Base-by-base conservation (phyloP, 306 rosid genomes). In the Glycyrrhiza uralensis region DNA sequence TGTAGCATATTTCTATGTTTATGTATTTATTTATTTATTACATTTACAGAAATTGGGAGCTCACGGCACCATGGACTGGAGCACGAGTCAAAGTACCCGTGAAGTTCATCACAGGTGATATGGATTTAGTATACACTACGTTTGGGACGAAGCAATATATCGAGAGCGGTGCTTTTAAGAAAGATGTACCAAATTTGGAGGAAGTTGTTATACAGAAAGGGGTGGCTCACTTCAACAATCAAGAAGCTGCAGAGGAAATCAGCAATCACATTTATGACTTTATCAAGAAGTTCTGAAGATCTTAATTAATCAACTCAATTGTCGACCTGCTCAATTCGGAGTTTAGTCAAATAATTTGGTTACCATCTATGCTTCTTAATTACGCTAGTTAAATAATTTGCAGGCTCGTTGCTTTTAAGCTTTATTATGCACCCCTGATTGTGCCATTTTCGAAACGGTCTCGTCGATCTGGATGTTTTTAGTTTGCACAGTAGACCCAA, bases 141-240 rank as follows among this genome's bases (percentile, higher is more conserved):
- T 54, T 17, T 0, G 71, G 66, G 4, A 1, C 46, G 4, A 65
- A 74, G 32, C 60, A 79, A 5, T 74, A 79, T 17, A 41, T 82
- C 0, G 38, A 79, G 0, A 59, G 70, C 1, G 81, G 81, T 22
- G 56, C 15, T 23, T 79, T 79, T 69, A 83, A 79, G 73, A 15
- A 71, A 26, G 79, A 75, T 59, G 87, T 79, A 18, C 87, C 81
- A 2, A 39, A 69, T 70, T 74, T 83, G 62, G 79, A 79, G 61
- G 58, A 83, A 58, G 68, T 76, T 8, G 17, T 83, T 65, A 44
- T 83, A 5, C 82, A 79, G 9, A 39, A 54, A 70, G 81, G 81
- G 2, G 83, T 67, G 3, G 77, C 59, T 42, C 85, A 77, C 67
- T 81, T 72, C 38, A 81, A 72, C 59, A 81, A 81, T 15, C 82